Percentiles rank a stretch among this genome's conserved stretches.
These are phyloP conservation scores for Asterochloris sp. DNA, from an alignment of 139 green algal genomes.

Conservation along the genomic window DNA sequence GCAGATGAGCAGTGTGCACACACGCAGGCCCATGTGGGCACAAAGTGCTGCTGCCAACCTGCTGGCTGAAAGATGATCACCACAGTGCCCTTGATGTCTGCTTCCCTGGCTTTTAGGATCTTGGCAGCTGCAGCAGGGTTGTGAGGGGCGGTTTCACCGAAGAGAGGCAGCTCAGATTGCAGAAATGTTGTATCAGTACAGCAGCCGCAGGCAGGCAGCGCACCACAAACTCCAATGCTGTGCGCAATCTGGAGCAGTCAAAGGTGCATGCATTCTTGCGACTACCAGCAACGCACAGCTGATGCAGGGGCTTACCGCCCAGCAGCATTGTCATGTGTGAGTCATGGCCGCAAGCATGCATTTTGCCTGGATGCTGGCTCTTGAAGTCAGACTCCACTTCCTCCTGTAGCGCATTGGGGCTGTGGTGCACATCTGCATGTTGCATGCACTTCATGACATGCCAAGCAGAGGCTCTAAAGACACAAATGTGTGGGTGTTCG, in stretches of 20 bases:
- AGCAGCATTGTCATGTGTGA: slow-evolving; percentile 50
- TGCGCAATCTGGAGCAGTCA: too few species aligned
- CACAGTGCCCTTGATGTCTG: slow-evolving; percentile 48
- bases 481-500: too few species aligned
- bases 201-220: too few species aligned
- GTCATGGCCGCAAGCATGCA: slow-evolving; percentile 82
- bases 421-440: background rate
- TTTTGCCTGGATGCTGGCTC: slow-evolving; percentile 27
- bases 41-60: too few species aligned
- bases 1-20: too few species aligned
- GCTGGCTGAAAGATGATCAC: slow-evolving; percentile 80
- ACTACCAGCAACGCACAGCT: background rate
- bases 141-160: background rate
- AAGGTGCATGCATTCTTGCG: too few species aligned
- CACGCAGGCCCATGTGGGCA: too few species aligned
- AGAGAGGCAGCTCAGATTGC: background rate
- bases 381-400: slow-evolving; percentile 14
- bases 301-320: background rate
- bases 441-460: background rate
- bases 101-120: slow-evolving; percentile 50
- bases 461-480: background rate
- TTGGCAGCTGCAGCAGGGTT: slow-evolving; percentile 35
- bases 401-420: background rate
- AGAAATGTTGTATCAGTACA: background rate
- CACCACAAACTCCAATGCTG: too few species aligned